These are phyloP conservation scores for Fraxinus quadrangulata DNA, from an alignment of 257 asterid species.

Conservation along the genomic window DNA sequence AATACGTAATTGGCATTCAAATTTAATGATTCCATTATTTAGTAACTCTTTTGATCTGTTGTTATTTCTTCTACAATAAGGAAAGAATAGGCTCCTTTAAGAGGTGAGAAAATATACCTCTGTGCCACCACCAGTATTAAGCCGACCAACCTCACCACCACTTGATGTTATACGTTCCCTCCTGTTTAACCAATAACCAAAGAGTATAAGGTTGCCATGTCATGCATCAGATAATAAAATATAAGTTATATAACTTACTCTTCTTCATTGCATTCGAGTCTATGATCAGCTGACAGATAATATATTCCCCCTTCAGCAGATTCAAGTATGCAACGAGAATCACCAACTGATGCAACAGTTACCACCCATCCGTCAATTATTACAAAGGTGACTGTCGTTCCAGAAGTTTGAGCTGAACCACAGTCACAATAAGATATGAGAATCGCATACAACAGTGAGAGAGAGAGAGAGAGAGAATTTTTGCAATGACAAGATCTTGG, in stretches of 20 bases:
- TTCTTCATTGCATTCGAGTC: constrained; percentile 93
- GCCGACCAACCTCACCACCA: constrained; percentile 98
- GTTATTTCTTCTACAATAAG: background rate
- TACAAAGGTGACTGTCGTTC: constrained; percentile 95
- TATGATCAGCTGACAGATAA: constrained; percentile 92
- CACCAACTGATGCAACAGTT: constrained; percentile 98
- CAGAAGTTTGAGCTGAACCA: constrained; percentile 82
- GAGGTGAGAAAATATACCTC: constrained; percentile 53
- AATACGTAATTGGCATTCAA: background rate
- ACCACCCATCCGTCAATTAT: constrained; percentile 92
- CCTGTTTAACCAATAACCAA: constrained; percentile 50
- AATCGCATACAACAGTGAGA: constrained; percentile 3
- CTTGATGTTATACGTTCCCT: constrained; percentile 87
- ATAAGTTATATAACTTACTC: constrained; percentile 71
- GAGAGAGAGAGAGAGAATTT: background rate
- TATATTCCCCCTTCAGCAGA: constrained; percentile 84
- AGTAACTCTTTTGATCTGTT: background rate
- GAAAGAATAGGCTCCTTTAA: background rate
- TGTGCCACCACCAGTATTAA: constrained; percentile 97
- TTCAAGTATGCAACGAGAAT: constrained; percentile 93
- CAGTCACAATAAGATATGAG: constrained; percentile 31
- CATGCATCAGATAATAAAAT: constrained; percentile 14
- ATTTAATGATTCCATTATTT: background rate
- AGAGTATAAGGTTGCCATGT: constrained; percentile 8
- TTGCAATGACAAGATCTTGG: background rate